Evolutionary conservation across 2,329 filamentous ascomycete genomes (phyloP).

Genomic region (Rhexocercosporidium sp.): DNA sequence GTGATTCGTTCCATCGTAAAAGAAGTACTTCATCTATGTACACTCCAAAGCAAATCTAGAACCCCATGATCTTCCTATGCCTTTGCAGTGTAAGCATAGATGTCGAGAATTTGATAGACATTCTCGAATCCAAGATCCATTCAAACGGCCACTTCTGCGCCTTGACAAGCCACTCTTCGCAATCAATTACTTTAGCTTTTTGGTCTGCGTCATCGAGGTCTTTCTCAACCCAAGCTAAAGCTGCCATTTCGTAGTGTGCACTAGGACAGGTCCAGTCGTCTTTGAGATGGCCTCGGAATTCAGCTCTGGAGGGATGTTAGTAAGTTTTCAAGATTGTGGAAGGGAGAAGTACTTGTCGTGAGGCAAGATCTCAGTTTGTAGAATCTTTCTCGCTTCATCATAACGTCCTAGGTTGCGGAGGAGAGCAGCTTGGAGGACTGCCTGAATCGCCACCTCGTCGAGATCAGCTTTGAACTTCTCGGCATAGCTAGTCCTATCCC

Average conservation of each 20-base stretch:
- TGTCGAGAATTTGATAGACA: constrained; percentile 64
- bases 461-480: constrained; percentile 56
- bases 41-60: not conserved
- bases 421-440: constrained; percentile 69
- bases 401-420: constrained; percentile 66
- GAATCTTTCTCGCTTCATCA: constrained; percentile 66
- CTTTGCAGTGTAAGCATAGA: constrained; percentile 36
- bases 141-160: constrained; percentile 73
- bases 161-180: constrained; percentile 68
- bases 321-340: constrained; percentile 9
- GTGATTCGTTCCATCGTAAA: too few species aligned
- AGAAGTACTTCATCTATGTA: not conserved
- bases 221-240: constrained; percentile 76
- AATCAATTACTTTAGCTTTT: constrained; percentile 59
- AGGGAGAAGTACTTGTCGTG: constrained; percentile 63
- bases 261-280: constrained; percentile 76
- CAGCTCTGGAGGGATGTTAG: constrained; percentile 44
- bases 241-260: constrained; percentile 86
- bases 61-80: constrained; percentile 34
- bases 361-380: constrained; percentile 66
- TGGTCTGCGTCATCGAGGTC: constrained; percentile 41
- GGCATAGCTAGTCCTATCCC: constrained; percentile 58
- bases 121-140: constrained; percentile 75
- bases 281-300: constrained; percentile 63
- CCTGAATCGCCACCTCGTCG: constrained; percentile 68